These are phyloP conservation scores for Mortierella sp. DNA, from an alignment of 371 early-diverging fungal species.

Conservation along the genomic window DNA sequence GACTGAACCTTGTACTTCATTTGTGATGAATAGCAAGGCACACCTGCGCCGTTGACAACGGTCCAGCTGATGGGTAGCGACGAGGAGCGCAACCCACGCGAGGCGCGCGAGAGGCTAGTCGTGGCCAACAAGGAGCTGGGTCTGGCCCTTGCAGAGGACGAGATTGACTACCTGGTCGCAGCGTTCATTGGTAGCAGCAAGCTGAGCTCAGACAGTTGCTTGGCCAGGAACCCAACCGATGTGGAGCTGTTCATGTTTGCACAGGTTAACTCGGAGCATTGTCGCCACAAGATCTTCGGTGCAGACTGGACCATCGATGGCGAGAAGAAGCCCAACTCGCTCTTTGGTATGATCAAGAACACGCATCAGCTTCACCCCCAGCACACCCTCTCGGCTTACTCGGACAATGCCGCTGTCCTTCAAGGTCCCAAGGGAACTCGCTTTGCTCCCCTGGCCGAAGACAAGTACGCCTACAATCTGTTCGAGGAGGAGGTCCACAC, in stretches of 20 bases:
- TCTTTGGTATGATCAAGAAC: constrained; percentile 95
- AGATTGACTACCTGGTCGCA: constrained; percentile 93
- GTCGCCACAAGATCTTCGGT: constrained; percentile 98
- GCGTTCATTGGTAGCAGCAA: constrained; percentile 78
- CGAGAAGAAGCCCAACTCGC: constrained; percentile 76
- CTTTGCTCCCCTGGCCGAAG: constrained; percentile 71
- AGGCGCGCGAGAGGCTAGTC: constrained; percentile 72
- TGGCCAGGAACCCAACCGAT: constrained; percentile 93
- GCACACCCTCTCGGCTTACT: constrained; percentile 93
- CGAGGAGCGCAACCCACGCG: constrained; percentile 51
- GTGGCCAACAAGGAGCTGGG: constrained; percentile 90
- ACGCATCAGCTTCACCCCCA: constrained; percentile 87
- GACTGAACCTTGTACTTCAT: not conserved
- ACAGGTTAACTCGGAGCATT: constrained; percentile 98
- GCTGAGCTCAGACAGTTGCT: constrained; percentile 56
- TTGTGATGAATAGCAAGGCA: constrained; percentile 58
- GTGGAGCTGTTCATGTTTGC: constrained; percentile 99
- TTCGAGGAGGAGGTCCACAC: constrained; percentile 80
- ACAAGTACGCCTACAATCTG: constrained; percentile 60
- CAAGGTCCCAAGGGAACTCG: constrained; percentile 80
- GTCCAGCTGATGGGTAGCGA: constrained; percentile 69
- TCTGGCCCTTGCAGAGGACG: constrained; percentile 92
- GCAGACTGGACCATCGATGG: constrained; percentile 97
- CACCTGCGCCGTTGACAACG: constrained; percentile 80
- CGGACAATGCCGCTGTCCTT: constrained; percentile 97